These are phyloP conservation scores for Diplodia sapinea DNA, from an alignment of 2,329 filamentous ascomycete species.

Conservation along the genomic window DNA sequence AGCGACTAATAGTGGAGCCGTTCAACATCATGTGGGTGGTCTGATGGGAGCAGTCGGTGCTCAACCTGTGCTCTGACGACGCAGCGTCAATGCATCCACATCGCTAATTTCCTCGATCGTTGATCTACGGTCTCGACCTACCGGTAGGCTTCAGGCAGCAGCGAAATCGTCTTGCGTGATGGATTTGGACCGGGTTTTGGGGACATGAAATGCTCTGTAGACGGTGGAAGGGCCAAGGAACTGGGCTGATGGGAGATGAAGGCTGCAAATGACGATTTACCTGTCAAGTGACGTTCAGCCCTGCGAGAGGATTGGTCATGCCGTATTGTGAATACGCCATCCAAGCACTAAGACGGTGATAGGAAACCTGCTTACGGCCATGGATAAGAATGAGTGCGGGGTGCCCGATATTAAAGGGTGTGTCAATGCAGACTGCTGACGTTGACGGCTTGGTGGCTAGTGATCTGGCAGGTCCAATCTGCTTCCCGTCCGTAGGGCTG, in stretches of 20 bases:
- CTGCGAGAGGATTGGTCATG: background rate
- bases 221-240: conserved; percentile 3
- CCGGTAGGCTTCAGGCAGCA: conserved; percentile 11
- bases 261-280: background rate
- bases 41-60: conserved; percentile 1
- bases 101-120: conserved; percentile 20
- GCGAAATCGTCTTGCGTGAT: background rate
- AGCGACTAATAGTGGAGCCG: conserved; percentile 12
- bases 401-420: conserved; percentile 27
- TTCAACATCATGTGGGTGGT: background rate
- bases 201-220: conserved; percentile 17
- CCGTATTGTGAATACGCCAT: background rate
- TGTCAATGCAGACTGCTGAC: conserved; percentile 18
- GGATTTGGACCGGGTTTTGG: background rate
- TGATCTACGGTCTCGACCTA: conserved; percentile 19
- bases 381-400: conserved; percentile 18
- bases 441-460: conserved; percentile 2
- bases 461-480: conserved; percentile 1
- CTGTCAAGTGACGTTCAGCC: conserved; percentile 18
- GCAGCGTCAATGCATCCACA: conserved; percentile 12
- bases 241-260: conserved; percentile 10
- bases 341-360: conserved; percentile 1
- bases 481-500: conserved; percentile 19
- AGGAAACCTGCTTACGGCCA: conserved; percentile 6
- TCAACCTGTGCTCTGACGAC: conserved; percentile 6